Evolutionary conservation across 2,329 filamentous ascomycete genomes (phyloP).

Genomic region (Pleoardoris graminearum): DNA sequence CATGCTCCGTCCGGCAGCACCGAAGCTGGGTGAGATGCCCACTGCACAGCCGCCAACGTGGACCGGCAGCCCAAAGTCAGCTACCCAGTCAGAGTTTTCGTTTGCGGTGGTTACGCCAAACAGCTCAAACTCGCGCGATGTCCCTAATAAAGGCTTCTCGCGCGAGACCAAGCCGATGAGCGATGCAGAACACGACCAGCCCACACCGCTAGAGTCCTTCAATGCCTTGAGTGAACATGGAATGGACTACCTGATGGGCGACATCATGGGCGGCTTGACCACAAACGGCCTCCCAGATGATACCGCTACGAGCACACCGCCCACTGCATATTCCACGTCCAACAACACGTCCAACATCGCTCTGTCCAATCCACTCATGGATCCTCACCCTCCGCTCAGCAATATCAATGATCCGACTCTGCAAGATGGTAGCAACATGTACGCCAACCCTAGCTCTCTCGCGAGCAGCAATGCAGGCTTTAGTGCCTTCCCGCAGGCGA

Average conservation of each 20-base stretch:
- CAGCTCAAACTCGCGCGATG: neutral
- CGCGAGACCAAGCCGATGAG: neutral
- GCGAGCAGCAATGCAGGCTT: neutral
- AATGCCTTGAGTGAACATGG: constrained; percentile 26
- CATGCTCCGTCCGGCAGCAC: constrained; percentile 33
- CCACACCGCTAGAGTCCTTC: constrained; percentile 15
- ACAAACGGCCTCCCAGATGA: constrained; percentile 9
- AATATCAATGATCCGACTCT: neutral
- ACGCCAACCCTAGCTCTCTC: neutral
- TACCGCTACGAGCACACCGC: neutral
- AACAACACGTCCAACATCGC: neutral
- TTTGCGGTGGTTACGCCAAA: constrained; percentile 4
- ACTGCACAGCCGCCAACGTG: constrained; percentile 23
- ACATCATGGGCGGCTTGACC: constrained; percentile 30
- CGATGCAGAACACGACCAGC: neutral
- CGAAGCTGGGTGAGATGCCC: constrained; percentile 32
- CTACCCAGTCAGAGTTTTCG: constrained; percentile 1
- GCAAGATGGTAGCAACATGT: neutral
- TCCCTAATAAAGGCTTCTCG: neutral
- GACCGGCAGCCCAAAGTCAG: constrained; percentile 22
- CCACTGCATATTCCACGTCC: neutral
- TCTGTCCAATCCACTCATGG: neutral
- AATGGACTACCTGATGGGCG: constrained; percentile 32
- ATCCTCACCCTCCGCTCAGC: neutral
- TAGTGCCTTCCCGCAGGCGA: neutral